These are phyloP conservation scores for Pichia deserticola DNA, from an alignment of 805 yeast species.

Conservation along the genomic window DNA sequence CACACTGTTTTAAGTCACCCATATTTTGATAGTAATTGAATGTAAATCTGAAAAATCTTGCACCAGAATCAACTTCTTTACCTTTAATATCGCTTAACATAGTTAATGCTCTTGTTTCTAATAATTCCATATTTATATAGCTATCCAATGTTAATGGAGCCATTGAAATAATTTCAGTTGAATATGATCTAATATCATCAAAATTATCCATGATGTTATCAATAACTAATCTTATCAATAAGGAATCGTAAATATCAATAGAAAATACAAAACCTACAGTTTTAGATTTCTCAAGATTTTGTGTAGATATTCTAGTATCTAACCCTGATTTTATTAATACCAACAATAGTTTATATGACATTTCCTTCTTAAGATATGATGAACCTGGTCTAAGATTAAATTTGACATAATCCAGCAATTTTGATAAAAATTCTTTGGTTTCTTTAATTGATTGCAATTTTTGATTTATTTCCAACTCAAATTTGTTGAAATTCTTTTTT, in stretches of 20 bases:
- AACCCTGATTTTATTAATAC: slow-evolving; percentile 48
- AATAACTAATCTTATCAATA: slow-evolving; percentile 41
- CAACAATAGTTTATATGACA: slow-evolving; percentile 41
- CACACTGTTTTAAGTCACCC: slow-evolving; percentile 14
- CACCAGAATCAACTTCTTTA: slow-evolving; percentile 74
- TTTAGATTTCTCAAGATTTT: slow-evolving; percentile 33
- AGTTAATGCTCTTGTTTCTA: slow-evolving; percentile 17
- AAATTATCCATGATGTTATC: slow-evolving; percentile 63
- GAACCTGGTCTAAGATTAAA: slow-evolving; percentile 41
- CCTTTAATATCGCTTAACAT: slow-evolving; percentile 39
- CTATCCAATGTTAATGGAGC: slow-evolving; percentile 32
- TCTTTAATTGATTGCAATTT: slow-evolving; percentile 23
- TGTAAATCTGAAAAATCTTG: slow-evolving; percentile 52
- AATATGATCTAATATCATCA: slow-evolving; percentile 61
- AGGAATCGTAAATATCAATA: slow-evolving; percentile 33
- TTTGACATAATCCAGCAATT: slow-evolving; percentile 24
- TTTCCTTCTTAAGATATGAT: slow-evolving; percentile 45
- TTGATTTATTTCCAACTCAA: slow-evolving; percentile 32
- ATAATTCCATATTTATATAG: slow-evolving; percentile 16
- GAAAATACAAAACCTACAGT: slow-evolving; percentile 43
- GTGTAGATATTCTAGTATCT: slow-evolving; percentile 36
- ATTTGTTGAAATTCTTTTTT: slow-evolving; percentile 27
- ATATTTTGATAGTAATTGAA: slow-evolving; percentile 28
- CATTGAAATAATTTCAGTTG: slow-evolving; percentile 40
- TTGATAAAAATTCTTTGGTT: slow-evolving; percentile 29